A percentile compares a stretch with the other conserved stretches of the same genome.
phyloP scores from a whole-genome alignment of 2,329 filamentous ascomycete genomes.

The Colletotrichum sp. region DNA sequence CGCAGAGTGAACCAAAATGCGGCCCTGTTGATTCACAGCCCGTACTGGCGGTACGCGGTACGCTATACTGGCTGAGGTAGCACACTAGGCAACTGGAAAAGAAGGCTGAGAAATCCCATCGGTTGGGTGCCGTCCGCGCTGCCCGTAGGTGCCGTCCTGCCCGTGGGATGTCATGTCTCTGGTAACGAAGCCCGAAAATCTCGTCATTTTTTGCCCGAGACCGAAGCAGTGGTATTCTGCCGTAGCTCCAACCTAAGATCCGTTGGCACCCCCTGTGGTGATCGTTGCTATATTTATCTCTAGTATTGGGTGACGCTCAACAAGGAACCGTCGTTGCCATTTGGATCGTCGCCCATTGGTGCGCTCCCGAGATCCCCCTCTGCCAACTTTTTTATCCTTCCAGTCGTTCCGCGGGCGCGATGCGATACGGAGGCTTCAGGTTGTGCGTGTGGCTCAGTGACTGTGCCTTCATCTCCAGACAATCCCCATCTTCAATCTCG shows the following conservation, averaged over 20 bases:
- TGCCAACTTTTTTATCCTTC: conserved; percentile 10
- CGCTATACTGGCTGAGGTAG: not conserved
- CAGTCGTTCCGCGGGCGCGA: not conserved
- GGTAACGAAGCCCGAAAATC: not conserved
- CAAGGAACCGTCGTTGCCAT: not conserved
- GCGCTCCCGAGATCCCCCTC: not conserved
- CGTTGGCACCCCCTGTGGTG: not conserved
- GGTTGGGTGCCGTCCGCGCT: not conserved
- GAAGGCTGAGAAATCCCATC: not conserved
- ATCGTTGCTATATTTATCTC: conserved; percentile 17
- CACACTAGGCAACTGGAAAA: not conserved
- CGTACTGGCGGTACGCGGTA: not conserved
- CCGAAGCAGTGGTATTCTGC: not conserved
- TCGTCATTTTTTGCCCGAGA: conserved; percentile 10
- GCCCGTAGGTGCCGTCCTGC: not conserved
- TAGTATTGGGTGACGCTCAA: not conserved
- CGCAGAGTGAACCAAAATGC: conserved; percentile 2
- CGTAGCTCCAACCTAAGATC: not conserved
- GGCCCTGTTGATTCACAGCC: not conserved
- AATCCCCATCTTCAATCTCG: not conserved
- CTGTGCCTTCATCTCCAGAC: not conserved
- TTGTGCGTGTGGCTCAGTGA: not conserved
- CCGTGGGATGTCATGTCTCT: not conserved
- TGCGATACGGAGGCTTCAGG: not conserved
- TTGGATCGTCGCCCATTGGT: not conserved